Evolutionary conservation across 805 yeast genomes (phyloP), one percentile per base, ranked within the genome.

Genomic region (Kodamaea nitidulidarum): DNA sequence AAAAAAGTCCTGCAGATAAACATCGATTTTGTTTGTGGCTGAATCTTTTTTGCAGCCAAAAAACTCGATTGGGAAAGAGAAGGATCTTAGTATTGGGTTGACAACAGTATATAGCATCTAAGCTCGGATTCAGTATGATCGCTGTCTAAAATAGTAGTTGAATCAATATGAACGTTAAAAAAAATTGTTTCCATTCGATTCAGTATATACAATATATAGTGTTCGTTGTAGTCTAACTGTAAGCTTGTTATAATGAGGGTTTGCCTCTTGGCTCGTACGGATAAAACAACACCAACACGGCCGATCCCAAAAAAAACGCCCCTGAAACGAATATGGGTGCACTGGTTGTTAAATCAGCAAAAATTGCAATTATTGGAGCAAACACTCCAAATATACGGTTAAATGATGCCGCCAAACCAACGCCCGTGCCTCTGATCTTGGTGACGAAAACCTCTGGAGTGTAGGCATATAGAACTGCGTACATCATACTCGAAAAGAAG

Each of bases 321-420:
- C 81, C 82, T 50, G 79, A 70, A 12, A 78, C 80, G 70, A 75
- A 79, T 35, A 78, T 75, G 4, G 84, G 84, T 12, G 79, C 77
- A 1, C 78, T 51, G 2, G 79, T 67, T n/a, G 72, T 65, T 39
- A 75, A 63, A 48, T 79, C 75, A 3, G 76, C 75, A 54, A 63
- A 46, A 5, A 73, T 76, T 34, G 48, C 50, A 26, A 76, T 72
- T 22, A 78, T 73, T 15, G 84, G 84, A 4, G 79, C 80, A 51
- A 78, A 67, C 15, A 71, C 72, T 37, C 81, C 82, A 38, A 74
- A 59, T 18, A 75, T 48, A 57, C 84, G 61, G 45, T 71, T 71
- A 24, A 67, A 64, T 5, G 77, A 76, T n/a, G 82, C 67, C 7
- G 80, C 75, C 12, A 80, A 47, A 3, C 83, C 81, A 31, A 74